Conservation (phyloP, 2,329 filamentous ascomycete species). For the Camptophora hylomeconis region DNA sequence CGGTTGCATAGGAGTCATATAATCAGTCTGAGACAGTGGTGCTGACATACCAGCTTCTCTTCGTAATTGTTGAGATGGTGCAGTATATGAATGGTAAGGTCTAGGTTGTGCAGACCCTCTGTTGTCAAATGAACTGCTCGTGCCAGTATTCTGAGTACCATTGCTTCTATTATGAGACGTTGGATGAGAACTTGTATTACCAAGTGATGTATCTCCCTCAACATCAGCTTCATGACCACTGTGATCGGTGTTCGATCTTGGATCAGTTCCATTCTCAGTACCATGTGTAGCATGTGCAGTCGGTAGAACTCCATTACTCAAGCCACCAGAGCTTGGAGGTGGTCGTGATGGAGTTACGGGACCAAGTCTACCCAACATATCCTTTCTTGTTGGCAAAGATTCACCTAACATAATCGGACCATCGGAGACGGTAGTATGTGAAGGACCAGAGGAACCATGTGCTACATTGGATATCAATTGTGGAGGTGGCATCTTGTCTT, state of each 20-base stretch:
- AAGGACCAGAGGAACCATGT: conserved; percentile 39
- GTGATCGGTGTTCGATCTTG: conserved; percentile 26
- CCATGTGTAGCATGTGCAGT: conserved; percentile 27
- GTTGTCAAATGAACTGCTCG: conserved; percentile 35
- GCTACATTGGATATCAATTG: conserved; percentile 38
- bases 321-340: conserved; percentile 25
- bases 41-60: conserved; percentile 33
- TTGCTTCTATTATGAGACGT: conserved; percentile 32
- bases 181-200: conserved; percentile 37
- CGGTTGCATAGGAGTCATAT: conserved; percentile 44
- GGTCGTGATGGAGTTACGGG: conserved; percentile 45
- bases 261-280: conserved; percentile 20
- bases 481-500: conserved; percentile 33
- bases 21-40: conserved; percentile 34
- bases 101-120: conserved; percentile 32
- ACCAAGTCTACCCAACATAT: conserved; percentile 33
- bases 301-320: conserved; percentile 26
- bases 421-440: conserved; percentile 17
- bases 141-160: conserved; percentile 33
- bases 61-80: conserved; percentile 32
- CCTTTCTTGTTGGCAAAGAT: conserved; percentile 19
- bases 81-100: conserved; percentile 32
- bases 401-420: conserved; percentile 52
- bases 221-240: conserved; percentile 25
- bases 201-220: conserved; percentile 51